Evolutionary conservation across 768 basidiomycete species (phyloP), one percentile per base, ranked within the genome.

Genomic region (Leccinum rimulosum): DNA sequence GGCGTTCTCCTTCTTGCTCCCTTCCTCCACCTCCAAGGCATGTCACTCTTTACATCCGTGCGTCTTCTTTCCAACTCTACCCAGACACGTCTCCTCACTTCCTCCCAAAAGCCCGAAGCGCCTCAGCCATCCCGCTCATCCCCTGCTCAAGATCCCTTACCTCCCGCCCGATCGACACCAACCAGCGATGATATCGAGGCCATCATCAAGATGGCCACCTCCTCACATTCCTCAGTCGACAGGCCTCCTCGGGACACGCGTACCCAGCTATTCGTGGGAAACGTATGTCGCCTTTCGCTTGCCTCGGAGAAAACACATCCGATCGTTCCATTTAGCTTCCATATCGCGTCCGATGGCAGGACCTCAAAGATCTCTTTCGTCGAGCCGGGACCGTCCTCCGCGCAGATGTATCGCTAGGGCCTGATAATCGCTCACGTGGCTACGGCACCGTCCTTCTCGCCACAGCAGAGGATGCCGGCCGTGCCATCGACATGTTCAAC

Each of bases 301-400:
- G 25, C 51, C 45, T 17, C 25, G 38, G 31, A 48, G 7, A 1
- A 38, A 15, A 28, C 50, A 31, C 28, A 56, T 25, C 50, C 35
- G 27, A 56, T 47, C 19, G 50, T 45, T 28, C 12, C 11, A n/a
- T 55, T 35, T 66, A 95, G 94, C 84, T 99, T 27, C 97, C 97
- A 0, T 98, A 96, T 75, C 82, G 96, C 61, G 95, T 98, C 40
- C 86, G 97, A 56, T 99, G 97, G 97, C 97, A 99, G 77, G 97
- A 99, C 77, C 84, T 99, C 62, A 98, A 99, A 67, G 96, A 99
- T 72, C 84, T 99, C 54, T 98, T 99, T 74, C 86, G 96, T 38
- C 90, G 92, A 64, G 92, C 96, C 6, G 97, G 97, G 45, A 97
- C 91, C 30, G 87, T 95, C 62, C 77, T 93, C 38, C 81, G 90